Base-by-base conservation (phyloP, 768 basidiomycete species). In the Xerocomus potaroensis region DNA sequence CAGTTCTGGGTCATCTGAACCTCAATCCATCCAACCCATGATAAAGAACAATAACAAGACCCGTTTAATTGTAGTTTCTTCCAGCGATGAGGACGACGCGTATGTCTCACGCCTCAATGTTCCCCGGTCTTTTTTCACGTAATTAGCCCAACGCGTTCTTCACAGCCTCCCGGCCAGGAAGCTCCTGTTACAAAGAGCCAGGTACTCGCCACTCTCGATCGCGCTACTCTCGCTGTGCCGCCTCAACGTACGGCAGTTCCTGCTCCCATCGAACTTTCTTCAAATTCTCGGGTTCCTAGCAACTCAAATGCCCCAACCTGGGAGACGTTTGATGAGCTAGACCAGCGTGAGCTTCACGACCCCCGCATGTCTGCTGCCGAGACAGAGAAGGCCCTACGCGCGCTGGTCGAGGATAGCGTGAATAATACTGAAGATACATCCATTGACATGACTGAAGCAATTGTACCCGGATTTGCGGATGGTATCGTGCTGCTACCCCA, bases 401-500 rank as follows among this genome's bases (percentile, higher is more conserved):
- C 91, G 32, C 71, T 93, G 15, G 80, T 94, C 51, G 76, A 78
- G 37, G 83, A 83, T 6, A 77, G 74, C 11, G 75, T 82, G 57
- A 77, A 79, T 42, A 57, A 30, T 19, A 77, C 79, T 32, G 83
- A 83, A 21, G 60, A 65, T 8, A 41, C 71, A 5, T 63, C 60
- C 22, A 55, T 87, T 32, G 73, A 87, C 48, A 76, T 80, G 65
- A 74, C 76, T 3, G 80, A 91, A 49, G 80, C 84, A 0, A 71
- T 74, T 12, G 89, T 95, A 1, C 76, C 83, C 10, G 93, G 87
- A 0, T 95, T 97, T 63, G 72, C 71, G 4, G 79, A 84, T 1
- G 78, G 78, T 1, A 77, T 91, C 18, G 71, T 60, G 35, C 71
- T 98, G 18, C 72, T 95, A 54, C 87, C 91, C 2, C 94, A 97